These are phyloP conservation scores for Lizonia empirigonia DNA, from an alignment of 2,329 filamentous ascomycete species.

Conservation along the genomic window DNA sequence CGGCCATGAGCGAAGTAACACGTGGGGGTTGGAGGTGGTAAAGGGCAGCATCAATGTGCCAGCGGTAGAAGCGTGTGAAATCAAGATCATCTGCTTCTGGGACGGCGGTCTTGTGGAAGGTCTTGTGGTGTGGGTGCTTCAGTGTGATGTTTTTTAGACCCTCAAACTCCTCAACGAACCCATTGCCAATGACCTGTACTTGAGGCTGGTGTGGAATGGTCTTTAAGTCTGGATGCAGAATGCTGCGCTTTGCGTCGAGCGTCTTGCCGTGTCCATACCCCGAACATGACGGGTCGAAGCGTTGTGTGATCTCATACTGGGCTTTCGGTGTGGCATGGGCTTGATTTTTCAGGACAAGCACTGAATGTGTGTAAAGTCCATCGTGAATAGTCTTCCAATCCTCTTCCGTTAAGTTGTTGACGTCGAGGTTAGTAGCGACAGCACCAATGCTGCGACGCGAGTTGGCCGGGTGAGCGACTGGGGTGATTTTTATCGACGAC, in stretches of 20 bases:
- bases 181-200: slow-evolving; percentile 81
- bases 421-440: slow-evolving; percentile 18
- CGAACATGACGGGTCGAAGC: slow-evolving; percentile 70
- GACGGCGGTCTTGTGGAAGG: slow-evolving; percentile 72
- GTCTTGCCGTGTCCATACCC: slow-evolving; percentile 79
- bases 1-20: slow-evolving; percentile 74
- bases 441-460: slow-evolving; percentile 18
- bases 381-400: slow-evolving; percentile 68
- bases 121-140: slow-evolving; percentile 76
- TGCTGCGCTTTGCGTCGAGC: slow-evolving; percentile 66
- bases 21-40: slow-evolving; percentile 76
- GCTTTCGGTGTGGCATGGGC: slow-evolving; percentile 67
- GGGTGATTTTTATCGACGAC: slow-evolving; percentile 19
- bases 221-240: slow-evolving; percentile 80
- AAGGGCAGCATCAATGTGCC: slow-evolving; percentile 80
- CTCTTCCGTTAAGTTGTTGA: slow-evolving; percentile 15
- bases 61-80: slow-evolving; percentile 70
- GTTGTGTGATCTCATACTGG: slow-evolving; percentile 74
- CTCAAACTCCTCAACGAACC: slow-evolving; percentile 71
- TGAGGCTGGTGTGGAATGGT: slow-evolving; percentile 81
- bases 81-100: slow-evolving; percentile 65
- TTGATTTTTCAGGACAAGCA: slow-evolving; percentile 75
- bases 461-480: slow-evolving; percentile 6
- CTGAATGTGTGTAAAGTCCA: slow-evolving; percentile 70
- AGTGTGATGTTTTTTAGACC: slow-evolving; percentile 71